Percentiles rank a stretch among this genome's conserved stretches.
Evolutionary conservation across 331 rosid species (phyloP).

Genomic region (Malus hybrid): DNA sequence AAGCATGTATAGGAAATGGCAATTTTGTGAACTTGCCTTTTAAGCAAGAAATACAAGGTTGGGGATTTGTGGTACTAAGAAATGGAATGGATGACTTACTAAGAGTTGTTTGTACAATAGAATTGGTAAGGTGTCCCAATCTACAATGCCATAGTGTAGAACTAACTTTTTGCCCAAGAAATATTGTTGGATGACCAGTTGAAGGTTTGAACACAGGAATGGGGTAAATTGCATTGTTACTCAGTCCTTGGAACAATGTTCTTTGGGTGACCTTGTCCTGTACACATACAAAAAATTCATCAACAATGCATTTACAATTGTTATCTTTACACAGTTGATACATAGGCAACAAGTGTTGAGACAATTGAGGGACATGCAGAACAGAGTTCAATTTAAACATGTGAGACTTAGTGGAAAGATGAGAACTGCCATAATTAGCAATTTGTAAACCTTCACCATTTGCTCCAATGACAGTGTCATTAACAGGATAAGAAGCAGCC

Average conservation of each 20-base stretch:
- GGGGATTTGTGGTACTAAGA: background rate
- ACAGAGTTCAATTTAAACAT: background rate
- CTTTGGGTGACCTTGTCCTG: no score
- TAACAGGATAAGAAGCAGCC: background rate
- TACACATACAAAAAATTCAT: no score
- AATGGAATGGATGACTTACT: background rate
- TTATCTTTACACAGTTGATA: no score
- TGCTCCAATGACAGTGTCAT: background rate
- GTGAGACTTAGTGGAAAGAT: background rate
- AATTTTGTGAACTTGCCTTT: background rate
- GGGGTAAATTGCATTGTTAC: no score
- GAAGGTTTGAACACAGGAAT: no score
- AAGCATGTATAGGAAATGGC: background rate
- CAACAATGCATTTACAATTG: no score
- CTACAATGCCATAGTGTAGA: no score
- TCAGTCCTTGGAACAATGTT: no score
- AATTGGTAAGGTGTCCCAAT: background rate
- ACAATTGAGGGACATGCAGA: background rate
- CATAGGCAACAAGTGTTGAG: no score
- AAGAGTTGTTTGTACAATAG: no score
- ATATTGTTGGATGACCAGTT: rapidly evolving
- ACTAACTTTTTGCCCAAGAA: background rate
- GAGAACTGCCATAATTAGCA: background rate
- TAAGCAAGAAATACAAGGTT: background rate
- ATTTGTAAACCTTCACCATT: background rate